phyloP scores from a whole-genome alignment of 257 asterid genomes.

The Voacanga thouarsii region DNA sequence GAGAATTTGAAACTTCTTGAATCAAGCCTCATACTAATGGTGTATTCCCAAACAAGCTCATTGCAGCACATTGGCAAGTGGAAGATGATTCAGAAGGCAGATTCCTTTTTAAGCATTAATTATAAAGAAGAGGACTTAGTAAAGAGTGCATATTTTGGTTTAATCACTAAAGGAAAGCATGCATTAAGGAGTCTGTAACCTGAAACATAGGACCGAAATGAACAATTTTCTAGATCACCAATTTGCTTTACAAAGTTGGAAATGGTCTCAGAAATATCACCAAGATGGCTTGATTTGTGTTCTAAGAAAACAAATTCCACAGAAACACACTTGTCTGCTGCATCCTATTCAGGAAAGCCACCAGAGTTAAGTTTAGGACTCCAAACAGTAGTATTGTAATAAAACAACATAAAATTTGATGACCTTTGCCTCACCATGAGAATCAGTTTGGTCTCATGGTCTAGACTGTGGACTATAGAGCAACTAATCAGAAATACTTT shows the following conservation, averaged over 20 bases:
- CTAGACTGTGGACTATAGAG: constrained; percentile 47
- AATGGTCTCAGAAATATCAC: constrained; percentile 47
- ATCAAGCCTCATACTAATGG: not conserved
- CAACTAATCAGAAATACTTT: constrained; percentile 68
- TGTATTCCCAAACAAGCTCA: not conserved
- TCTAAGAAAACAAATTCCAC: constrained; percentile 68
- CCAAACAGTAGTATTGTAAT: constrained; percentile 4
- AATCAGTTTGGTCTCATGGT: constrained; percentile 49
- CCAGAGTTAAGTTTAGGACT: constrained; percentile 8
- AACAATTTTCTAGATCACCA: constrained; percentile 67
- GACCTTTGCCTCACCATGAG: constrained; percentile 57
- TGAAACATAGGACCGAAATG: constrained; percentile 58
- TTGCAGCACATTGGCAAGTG: not conserved
- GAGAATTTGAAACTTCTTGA: not conserved
- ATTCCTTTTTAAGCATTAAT: not conserved
- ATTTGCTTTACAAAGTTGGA: constrained; percentile 55
- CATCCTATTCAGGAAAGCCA: constrained; percentile 56
- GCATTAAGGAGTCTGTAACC: constrained; percentile 38
- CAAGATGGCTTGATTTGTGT: constrained; percentile 52
- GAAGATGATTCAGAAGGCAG: not conserved
- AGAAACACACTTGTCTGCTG: constrained; percentile 60
- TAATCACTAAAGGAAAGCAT: not conserved
- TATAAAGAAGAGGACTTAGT: not conserved
- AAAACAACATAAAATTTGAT: constrained; percentile 25
- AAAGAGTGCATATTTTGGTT: not conserved